Evolutionary conservation across 2,329 filamentous ascomycete genomes (phyloP), one percentile per base, ranked within the genome.

Genomic region (Paraphoma chrysanthemicola): DNA sequence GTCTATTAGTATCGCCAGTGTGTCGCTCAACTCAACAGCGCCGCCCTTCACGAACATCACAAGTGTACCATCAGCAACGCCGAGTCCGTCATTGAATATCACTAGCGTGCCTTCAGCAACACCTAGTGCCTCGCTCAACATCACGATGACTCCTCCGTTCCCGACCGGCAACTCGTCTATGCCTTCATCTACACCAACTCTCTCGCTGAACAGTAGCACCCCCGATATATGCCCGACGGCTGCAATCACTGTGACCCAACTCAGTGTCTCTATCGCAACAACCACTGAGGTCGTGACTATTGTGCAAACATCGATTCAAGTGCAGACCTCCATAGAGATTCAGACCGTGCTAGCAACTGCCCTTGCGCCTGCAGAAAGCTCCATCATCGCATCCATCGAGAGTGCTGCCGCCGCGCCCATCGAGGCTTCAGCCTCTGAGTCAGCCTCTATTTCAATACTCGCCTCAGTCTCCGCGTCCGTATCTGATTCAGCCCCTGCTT

Each of bases 151-250:
- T 23, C 59, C 56, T 16, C 49, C 56, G 5, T 51, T 58, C 46
- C 48, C 51, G 6, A 63, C 60, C 16, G 59, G 61, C 2, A 64
- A 59, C 44, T 60, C 43, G 18, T 59, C 60, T 3, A 31, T 54
- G 10, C 56, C 59, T 11, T 61, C 59, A 2, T 42, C 50, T 3
- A 63, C 56, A 11, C 51, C 62, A n/a, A 63, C 68, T 0, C n/a
- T 57, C 0, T 62, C 60, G 9, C 11, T 64, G 28, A 63, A 66
- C 38, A 61, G 54, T 49, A 48, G 58, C 16, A 23, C 46, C n/a
- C 38, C 55, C 29, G 18, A 48, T 45, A 36, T 60, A 3, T 68
- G 64, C 41, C 59, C 66, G 2, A 57, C 56, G 6, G 51, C 51
- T 1, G 44, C 51, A 2, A 31, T 53, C 4, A 42, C 53, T 6